Conservation (phyloP, 306 rosid species). For the Abrus precatorius region DNA sequence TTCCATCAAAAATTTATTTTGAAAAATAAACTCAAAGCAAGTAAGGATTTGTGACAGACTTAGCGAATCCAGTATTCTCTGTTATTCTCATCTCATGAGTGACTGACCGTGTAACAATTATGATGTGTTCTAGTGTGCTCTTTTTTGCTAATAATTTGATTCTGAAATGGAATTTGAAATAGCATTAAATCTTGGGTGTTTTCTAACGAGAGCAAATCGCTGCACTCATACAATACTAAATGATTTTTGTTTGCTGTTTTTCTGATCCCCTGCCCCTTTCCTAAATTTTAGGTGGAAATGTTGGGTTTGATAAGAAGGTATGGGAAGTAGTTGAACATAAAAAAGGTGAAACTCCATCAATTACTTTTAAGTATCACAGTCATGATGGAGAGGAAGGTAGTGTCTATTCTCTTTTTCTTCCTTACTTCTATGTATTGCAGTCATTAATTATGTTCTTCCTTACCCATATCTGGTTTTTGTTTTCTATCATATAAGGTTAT, state of each 20-base stretch:
- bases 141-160: conserved; percentile 15
- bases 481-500: conserved; percentile 61
- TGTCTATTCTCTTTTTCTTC: conserved; percentile 16
- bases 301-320: conserved; percentile 86
- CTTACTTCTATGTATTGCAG: neutral
- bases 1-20: conserved; percentile 16
- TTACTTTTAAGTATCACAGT: conserved; percentile 83
- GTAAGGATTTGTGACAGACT: neutral
- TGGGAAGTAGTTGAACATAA: conserved; percentile 81
- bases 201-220: conserved; percentile 10
- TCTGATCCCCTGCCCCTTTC: neutral
- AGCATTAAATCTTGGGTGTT: neutral
- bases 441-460: neutral
- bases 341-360: conserved; percentile 71
- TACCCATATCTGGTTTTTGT: conserved; percentile 22
- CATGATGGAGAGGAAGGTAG: conserved; percentile 94
- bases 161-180: conserved; percentile 30
- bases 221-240: neutral
- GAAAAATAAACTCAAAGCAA: neutral
- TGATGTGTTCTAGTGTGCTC: neutral
- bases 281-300: conserved; percentile 73
- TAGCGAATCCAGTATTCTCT: neutral
- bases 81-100: conserved; percentile 16
- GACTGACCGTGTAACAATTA: neutral
- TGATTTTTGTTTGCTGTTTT: conserved; percentile 29